phyloP scores from a whole-genome alignment of 805 yeast genomes.

The Saccharomyces kudriavzevii region DNA sequence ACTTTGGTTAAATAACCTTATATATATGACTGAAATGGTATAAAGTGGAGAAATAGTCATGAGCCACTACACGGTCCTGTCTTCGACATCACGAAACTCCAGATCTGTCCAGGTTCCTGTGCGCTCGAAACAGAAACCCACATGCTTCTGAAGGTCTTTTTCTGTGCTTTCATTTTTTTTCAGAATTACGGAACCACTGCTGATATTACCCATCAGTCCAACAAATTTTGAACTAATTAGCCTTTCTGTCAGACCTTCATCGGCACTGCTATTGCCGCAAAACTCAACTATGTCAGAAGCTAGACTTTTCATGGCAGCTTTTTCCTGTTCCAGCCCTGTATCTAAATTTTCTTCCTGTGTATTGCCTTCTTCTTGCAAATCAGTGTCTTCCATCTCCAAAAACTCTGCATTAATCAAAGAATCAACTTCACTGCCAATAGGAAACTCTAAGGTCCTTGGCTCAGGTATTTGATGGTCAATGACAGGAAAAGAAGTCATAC shows the following conservation, averaged over 20 bases:
- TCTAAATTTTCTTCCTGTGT: neutral
- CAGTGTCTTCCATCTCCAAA: neutral
- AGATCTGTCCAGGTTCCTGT: neutral
- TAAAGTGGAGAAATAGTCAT: neutral
- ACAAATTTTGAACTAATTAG: slow-evolving; percentile 22
- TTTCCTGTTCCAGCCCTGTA: neutral
- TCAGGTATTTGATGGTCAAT: neutral
- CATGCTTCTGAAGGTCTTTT: neutral
- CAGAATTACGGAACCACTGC: slow-evolving; percentile 21
- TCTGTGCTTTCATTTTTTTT: slow-evolving; percentile 2
- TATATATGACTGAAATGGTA: neutral
- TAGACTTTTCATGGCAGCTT: slow-evolving; percentile 1
- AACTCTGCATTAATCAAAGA: neutral
- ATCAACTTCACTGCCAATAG: neutral
- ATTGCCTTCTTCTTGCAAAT: slow-evolving; percentile 1
- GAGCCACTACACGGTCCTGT: neutral
- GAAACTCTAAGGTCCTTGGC: neutral
- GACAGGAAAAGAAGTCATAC: neutral
- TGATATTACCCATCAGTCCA: slow-evolving; percentile 21
- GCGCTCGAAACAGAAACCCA: neutral
- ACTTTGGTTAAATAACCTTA: neutral
- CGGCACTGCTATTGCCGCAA: slow-evolving; percentile 1
- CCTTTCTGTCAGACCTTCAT: slow-evolving; percentile 2
- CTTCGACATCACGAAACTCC: neutral
- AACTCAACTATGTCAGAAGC: slow-evolving; percentile 6